Conservation (phyloP, 352 stramenopile species). For the Paralagenidium karlingii region DNA sequence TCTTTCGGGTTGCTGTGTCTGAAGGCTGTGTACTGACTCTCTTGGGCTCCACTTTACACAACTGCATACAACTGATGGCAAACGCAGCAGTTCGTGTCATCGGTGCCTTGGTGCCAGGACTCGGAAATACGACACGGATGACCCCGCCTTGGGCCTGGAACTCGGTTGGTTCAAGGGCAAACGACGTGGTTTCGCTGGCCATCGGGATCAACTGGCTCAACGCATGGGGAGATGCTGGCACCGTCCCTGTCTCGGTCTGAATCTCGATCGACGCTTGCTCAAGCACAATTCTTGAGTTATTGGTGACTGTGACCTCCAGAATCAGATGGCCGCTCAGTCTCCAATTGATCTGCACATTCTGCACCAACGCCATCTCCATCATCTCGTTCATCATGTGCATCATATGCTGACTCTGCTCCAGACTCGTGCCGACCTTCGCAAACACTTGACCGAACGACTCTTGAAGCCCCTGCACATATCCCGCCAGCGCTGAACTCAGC, state of each 20-base stretch:
- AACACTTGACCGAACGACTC: conserved; percentile 62
- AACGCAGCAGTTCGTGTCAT: conserved; percentile 33
- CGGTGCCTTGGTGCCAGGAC: conserved; percentile 42
- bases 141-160: conserved; percentile 9
- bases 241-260: background rate
- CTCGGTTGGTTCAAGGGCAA: conserved; percentile 3
- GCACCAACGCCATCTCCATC: conserved; percentile 64
- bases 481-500: conserved; percentile 47
- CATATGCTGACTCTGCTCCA: conserved; percentile 48
- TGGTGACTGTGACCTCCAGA: conserved; percentile 24
- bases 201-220: background rate
- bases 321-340: conserved; percentile 7
- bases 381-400: conserved; percentile 80
- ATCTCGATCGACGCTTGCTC: conserved; percentile 4
- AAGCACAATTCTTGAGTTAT: conserved; percentile 46
- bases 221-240: background rate
- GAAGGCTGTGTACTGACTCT: too few relatives aligned
- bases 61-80: conserved; percentile 24
- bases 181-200: background rate
- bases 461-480: conserved; percentile 43
- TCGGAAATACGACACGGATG: conserved; percentile 26
- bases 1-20: conserved; percentile 1
- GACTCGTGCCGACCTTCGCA: conserved; percentile 47
- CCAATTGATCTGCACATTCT: conserved; percentile 30
- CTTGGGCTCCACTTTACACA: conserved; percentile 2